Evolutionary conservation across 2,329 filamentous ascomycete species (phyloP).

Genomic region (Hypoxylon sp.): DNA sequence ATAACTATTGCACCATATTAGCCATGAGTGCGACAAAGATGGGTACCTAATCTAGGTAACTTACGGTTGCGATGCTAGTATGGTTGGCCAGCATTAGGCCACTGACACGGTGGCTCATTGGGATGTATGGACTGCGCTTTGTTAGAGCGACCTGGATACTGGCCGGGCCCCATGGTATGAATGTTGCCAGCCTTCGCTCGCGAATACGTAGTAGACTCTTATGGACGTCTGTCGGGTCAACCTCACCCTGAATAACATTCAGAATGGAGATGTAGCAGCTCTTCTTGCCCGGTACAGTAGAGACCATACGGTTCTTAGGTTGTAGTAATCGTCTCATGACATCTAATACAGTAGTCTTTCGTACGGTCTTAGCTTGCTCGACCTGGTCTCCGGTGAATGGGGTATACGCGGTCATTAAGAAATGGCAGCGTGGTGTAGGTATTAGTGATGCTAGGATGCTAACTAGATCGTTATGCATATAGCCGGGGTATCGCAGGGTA

Average conservation of each 20-base stretch:
- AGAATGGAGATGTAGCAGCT: conserved; percentile 99
- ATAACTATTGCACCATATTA: conserved; percentile 67
- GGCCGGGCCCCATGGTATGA: conserved; percentile 98
- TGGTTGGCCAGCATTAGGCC: conserved; percentile 98
- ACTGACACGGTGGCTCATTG: conserved; percentile 93
- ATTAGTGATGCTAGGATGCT: conserved; percentile 97
- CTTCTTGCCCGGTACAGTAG: conserved; percentile 92
- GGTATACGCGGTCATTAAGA: conserved; percentile 98
- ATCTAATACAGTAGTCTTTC: conserved; percentile 97
- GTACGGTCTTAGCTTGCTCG: conserved; percentile 95
- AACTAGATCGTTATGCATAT: conserved; percentile 99
- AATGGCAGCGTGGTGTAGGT: conserved; percentile 95
- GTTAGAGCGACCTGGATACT: conserved; percentile 98
- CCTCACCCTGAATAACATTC: conserved; percentile 98
- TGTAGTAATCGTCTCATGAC: conserved; percentile 96
- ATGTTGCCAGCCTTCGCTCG: conserved; percentile 91
- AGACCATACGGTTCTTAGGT: conserved; percentile 99
- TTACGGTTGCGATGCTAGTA: conserved; percentile 91
- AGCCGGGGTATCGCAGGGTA: conserved; percentile 94
- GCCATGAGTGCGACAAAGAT: neutral
- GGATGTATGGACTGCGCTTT: conserved; percentile 95
- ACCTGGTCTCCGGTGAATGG: conserved; percentile 97
- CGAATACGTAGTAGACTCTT: conserved; percentile 97
- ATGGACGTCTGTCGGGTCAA: conserved; percentile 97
- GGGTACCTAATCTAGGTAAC: conserved; percentile 45